Base-by-base conservation (phyloP, 2,329 filamentous ascomycete genomes). In the Aspergillus awamori region DNA sequence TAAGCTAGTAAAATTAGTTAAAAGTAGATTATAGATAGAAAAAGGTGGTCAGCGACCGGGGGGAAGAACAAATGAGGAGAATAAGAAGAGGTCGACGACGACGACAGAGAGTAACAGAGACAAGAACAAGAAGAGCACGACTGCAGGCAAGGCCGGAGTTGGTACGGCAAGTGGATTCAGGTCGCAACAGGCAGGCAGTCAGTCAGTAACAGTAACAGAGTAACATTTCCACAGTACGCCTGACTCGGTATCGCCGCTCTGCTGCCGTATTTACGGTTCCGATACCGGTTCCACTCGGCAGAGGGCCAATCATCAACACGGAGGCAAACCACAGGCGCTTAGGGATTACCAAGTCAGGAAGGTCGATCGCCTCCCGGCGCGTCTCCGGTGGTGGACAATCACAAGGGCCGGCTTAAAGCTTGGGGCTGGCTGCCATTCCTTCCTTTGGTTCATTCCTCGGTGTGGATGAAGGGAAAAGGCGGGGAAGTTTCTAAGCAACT, bases 21-120 rank as follows among this genome's bases (percentile, higher is more conserved):
- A 24, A 17, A 30, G 8, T 17, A 10, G n/a, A 11, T 45, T 45
- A 45, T 24, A 62, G 47, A 63, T 38, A 59, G 62, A 59, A 47
- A 57, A 51, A 51, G 8, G 1, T 30, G 47, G 47, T 30, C 26
- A 33, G 47, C 26, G 47, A 28, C 20, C 41, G 13, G 41, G 20
- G 7, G 24, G 47, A 51, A 30, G 41, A 30, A 33, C 24, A 51
- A 28, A 51, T 17, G 47, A 15, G 47, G 47, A 26, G 24, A 28
- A n/a, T 26, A 43, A 43, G 39, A 20, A n/a, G 28, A 30, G 28
- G 28, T 30, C 28, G 3, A 30, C 10, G 41, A n/a, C 15, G 39
- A 22, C 22, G 41, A 22, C 11, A 22, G 41, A 20, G 41, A 22
- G 28, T 30, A 22, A 4, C 17, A 11, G 10, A 22, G 13, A 45